These are phyloP conservation scores for Fusarium sp. DNA, from an alignment of 2,329 filamentous ascomycete species.

Conservation along the genomic window DNA sequence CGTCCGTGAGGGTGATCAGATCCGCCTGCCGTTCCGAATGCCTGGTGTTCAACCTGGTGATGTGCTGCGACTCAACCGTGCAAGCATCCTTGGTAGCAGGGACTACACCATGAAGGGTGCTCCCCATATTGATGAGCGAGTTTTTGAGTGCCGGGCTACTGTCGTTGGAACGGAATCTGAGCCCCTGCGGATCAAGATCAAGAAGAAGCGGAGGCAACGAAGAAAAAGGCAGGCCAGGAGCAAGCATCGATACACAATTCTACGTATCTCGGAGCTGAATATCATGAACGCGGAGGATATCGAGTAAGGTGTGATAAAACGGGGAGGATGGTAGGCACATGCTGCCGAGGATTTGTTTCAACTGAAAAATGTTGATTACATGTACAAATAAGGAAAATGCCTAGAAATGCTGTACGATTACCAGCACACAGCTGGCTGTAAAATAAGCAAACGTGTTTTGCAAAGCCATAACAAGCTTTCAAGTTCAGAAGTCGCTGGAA, in stretches of 20 bases:
- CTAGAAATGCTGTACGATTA: slow-evolving; percentile 41
- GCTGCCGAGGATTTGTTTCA: slow-evolving; percentile 15
- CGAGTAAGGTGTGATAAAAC: slow-evolving; percentile 39
- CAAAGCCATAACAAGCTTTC: slow-evolving; percentile 14
- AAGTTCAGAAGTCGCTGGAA: slow-evolving; percentile 26
- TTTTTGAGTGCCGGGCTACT: slow-evolving; percentile 86
- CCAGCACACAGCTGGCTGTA: slow-evolving; percentile 45
- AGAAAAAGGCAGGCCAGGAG: slow-evolving; percentile 80
- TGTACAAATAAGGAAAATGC: slow-evolving; percentile 41
- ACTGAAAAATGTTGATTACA: slow-evolving; percentile 22
- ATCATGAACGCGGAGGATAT: slow-evolving; percentile 61
- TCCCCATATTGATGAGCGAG: slow-evolving; percentile 81
- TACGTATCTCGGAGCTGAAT: slow-evolving; percentile 84
- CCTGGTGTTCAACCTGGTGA: slow-evolving; percentile 81
- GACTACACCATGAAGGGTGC: slow-evolving; percentile 88
- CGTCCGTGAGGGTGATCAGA: slow-evolving; percentile 75
- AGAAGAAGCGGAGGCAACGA: slow-evolving; percentile 81
- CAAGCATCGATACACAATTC: slow-evolving; percentile 89
- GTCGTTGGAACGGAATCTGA: slow-evolving; percentile 87
- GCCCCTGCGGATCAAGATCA: slow-evolving; percentile 78
- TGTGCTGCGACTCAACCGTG: slow-evolving; percentile 86
- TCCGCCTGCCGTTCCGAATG: slow-evolving; percentile 84
- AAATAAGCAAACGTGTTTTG: slow-evolving; percentile 41
- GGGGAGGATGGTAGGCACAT: slow-evolving; percentile 8
- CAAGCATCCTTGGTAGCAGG: slow-evolving; percentile 80